Evolutionary conservation across 1,139 yeast species (phyloP).

Genomic region (Candida anutae): DNA sequence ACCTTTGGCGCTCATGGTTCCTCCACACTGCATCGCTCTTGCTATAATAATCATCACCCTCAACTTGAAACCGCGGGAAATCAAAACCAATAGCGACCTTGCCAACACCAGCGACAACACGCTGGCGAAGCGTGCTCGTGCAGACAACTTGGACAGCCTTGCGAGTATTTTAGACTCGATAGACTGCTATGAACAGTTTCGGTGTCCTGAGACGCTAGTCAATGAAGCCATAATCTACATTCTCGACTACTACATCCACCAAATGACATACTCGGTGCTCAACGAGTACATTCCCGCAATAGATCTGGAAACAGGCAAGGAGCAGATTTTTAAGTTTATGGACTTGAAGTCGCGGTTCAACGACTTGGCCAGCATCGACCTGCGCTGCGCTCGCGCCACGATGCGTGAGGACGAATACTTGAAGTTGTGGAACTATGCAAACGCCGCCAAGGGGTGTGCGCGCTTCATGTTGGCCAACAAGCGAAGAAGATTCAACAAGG

Average conservation of each 20-base stretch:
- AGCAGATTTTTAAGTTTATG: slow-evolving; percentile 42
- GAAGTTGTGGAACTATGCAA: slow-evolving; percentile 38
- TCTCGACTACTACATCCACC: slow-evolving; percentile 54
- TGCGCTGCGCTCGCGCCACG: slow-evolving; percentile 28
- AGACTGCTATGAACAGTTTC: slow-evolving; percentile 33
- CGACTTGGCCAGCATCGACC: slow-evolving; percentile 31
- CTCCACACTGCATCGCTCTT: slow-evolving; percentile 76
- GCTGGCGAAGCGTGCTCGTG: no score
- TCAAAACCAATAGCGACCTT: slow-evolving; percentile 12
- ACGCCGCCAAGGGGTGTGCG: slow-evolving; percentile 40
- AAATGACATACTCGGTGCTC: slow-evolving; percentile 24
- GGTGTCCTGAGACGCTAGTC: slow-evolving; percentile 45
- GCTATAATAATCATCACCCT: slow-evolving; percentile 46
- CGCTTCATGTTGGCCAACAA: slow-evolving; percentile 50
- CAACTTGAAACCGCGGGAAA: slow-evolving; percentile 32
- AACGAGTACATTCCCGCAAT: slow-evolving; percentile 18
- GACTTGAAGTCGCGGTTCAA: slow-evolving; percentile 38
- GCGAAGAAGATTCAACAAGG: slow-evolving; percentile 34
- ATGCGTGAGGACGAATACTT: slow-evolving; percentile 42
- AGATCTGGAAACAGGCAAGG: slow-evolving; percentile 32
- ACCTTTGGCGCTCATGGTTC: slow-evolving; percentile 60
- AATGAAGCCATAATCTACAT: slow-evolving; percentile 56
- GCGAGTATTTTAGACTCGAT: slow-evolving; percentile 22
- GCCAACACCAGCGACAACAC: not conserved
- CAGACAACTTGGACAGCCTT: slow-evolving; percentile 4